Evolutionary conservation across 495 filamentous ascomycete species (phyloP).

Genomic region (Filosporella fistucella): DNA sequence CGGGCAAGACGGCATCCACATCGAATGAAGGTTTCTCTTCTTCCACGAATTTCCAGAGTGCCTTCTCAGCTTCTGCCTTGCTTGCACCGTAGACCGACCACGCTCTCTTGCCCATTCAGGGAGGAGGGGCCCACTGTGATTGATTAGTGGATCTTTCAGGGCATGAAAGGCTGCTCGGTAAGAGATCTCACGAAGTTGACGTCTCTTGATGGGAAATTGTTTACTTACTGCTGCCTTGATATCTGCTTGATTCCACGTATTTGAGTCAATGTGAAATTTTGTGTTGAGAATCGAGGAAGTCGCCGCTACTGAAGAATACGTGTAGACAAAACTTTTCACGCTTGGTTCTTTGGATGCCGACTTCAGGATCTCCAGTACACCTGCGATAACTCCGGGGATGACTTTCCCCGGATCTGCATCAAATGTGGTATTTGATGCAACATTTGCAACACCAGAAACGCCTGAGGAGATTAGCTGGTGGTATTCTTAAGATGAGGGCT

Average conservation of each 20-base stretch:
- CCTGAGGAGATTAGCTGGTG: neutral
- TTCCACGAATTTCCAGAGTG: conserved; percentile 43
- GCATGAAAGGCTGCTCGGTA: no score
- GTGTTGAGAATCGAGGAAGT: conserved; percentile 25
- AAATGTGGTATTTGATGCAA: conserved; percentile 38
- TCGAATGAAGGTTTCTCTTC: conserved; percentile 41
- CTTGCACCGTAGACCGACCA: conserved; percentile 40
- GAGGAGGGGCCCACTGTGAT: conserved; percentile 40
- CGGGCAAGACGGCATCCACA: conserved; percentile 45
- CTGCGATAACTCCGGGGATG: conserved; percentile 36
- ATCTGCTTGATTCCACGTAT: conserved; percentile 45
- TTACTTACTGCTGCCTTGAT: conserved; percentile 34
- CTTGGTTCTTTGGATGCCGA: conserved; percentile 37
- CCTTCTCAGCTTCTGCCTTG: conserved; percentile 47
- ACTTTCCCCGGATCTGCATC: conserved; percentile 35
- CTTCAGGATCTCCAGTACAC: conserved; percentile 33
- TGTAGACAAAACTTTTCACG: conserved; percentile 48
- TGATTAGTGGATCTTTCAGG: no score
- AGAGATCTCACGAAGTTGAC: no score
- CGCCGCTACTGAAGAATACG: conserved; percentile 44
- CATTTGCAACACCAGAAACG: conserved; percentile 34
- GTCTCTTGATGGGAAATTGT: no score
- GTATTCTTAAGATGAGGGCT: neutral
- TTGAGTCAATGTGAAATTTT: conserved; percentile 23
- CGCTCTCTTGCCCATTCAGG: conserved; percentile 23